Evolutionary conservation across 1,284 basidiomycete genomes (phyloP), one percentile per base, ranked within the genome.

Genomic region (Leccinum pachyderme): DNA sequence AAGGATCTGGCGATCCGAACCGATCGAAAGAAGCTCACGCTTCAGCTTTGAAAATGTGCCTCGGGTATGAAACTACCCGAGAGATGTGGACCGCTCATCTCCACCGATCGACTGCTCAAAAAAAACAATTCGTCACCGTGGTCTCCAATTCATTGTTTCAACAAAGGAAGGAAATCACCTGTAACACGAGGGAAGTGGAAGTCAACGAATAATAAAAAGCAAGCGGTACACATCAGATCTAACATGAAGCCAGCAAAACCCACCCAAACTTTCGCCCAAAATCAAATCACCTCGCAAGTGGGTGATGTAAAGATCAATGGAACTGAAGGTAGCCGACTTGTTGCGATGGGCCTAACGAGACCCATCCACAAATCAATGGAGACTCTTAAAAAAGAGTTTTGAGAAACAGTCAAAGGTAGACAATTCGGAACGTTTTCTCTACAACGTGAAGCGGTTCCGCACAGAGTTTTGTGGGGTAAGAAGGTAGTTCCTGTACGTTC

Each of bases 1-100:
- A 11, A 5, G 15, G 5, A 9, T 27, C 8, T n/a, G 25, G 46
- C n/a, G 9, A 44, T 37, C 15, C 37, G 47, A 47, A 33, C 29
- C 11, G 18, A 8, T 39, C 12, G 27, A 55, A 37, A 29, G 32
- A 1, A 28, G 7, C 7, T 4, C 5, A 18, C 12, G 5, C 5
- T 13, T 7, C 12, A 47, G 9, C 2, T 27, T 9, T 37, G 7
- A 6, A 39, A 33, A 28, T 46, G 11, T 5, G 27, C 22, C 5
- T 31, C 33, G 53, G 5, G 24, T 29, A 7, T 33, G 15, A n/a
- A 52, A 15, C 13, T 2, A 45, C 53, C 8, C 12, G 28, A 25
- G 18, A 12, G 35, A 5, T 39, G 12, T 12, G 28, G 8, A 52
- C 39, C 28, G 57, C 56, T 24, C 39, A 58, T 47, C 29, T 25